These are phyloP conservation scores for Macrotyloma uniflorum DNA, from an alignment of 306 rosid species.

Conservation along the genomic window DNA sequence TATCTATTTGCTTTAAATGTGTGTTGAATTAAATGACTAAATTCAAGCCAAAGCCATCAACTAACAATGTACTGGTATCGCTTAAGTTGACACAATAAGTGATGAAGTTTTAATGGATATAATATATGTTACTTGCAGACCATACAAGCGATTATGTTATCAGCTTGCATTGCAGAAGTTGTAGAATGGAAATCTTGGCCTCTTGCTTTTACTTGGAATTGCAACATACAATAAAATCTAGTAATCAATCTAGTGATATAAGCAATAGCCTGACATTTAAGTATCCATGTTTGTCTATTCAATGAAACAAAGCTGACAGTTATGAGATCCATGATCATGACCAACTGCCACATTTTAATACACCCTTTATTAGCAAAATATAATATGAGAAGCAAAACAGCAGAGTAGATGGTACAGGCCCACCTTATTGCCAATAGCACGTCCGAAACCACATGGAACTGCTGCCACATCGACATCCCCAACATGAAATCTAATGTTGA, in stretches of 20 bases:
- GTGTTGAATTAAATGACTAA: constrained; percentile 3
- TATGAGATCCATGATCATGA: constrained; percentile 19
- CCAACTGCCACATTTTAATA: background rate
- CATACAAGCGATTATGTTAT: background rate
- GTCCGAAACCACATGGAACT: constrained; percentile 99
- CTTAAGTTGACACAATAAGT: background rate
- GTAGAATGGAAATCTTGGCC: background rate
- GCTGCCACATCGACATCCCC: constrained; percentile 99
- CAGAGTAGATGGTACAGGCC: constrained; percentile 26
- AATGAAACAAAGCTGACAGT: constrained; percentile 18
- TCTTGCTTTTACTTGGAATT: background rate
- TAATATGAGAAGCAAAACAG: constrained; percentile 20
- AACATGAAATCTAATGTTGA: constrained; percentile 63
- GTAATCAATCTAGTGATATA: background rate
- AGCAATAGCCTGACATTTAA: constrained; percentile 13
- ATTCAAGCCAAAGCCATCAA: constrained; percentile 6
- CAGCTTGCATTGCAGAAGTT: background rate
- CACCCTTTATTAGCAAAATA: constrained; percentile 2
- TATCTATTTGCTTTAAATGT: background rate
- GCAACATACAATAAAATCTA: constrained; percentile 6
- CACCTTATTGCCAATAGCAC: constrained; percentile 98
- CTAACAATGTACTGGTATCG: background rate
- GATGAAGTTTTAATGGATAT: constrained; percentile 6
- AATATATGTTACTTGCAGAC: background rate
- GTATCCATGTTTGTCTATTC: background rate